Conservation (phyloP, 768 basidiomycete genomes). For the Porpolomopsis calyptriformis region DNA sequence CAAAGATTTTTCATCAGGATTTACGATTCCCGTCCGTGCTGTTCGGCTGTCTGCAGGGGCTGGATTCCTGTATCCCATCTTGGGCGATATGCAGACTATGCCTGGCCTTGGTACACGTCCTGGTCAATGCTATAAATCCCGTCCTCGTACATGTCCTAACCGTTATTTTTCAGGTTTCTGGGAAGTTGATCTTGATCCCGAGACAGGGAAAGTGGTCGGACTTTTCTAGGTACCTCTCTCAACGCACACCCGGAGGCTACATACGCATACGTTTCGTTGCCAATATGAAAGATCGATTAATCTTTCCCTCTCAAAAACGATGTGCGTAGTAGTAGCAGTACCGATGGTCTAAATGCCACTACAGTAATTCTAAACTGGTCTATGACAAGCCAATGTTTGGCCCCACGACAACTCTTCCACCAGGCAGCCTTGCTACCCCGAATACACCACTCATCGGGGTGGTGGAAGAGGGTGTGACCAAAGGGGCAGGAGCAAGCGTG, state of each 20-base stretch:
- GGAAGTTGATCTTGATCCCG: slow-evolving; percentile 76
- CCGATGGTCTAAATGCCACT: no score
- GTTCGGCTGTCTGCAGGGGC: slow-evolving; percentile 87
- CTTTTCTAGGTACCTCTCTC: slow-evolving; percentile 59
- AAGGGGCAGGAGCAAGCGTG: slow-evolving; percentile 24
- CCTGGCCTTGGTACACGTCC: slow-evolving; percentile 90
- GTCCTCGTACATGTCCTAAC: slow-evolving; percentile 7
- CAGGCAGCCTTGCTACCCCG: slow-evolving; percentile 11
- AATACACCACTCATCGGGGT: not conserved
- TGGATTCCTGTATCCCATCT: slow-evolving; percentile 89
- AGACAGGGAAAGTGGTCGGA: slow-evolving; percentile 75
- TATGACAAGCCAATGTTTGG: not conserved
- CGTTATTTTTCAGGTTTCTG: slow-evolving; percentile 57
- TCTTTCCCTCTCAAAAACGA: no score
- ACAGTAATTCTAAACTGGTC: not conserved
- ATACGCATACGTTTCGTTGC: no score
- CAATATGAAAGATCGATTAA: not conserved
- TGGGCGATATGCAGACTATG: slow-evolving; percentile 98
- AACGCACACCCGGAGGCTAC: no score
- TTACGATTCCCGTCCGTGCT: slow-evolving; percentile 84
- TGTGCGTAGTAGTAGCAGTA: no score
- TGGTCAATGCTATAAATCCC: slow-evolving; percentile 39
- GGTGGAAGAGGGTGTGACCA: not conserved
- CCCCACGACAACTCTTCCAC: slow-evolving; percentile 8
- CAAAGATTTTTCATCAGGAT: slow-evolving; percentile 37